A percentile compares a stretch with the other conserved stretches of the same genome.
These are phyloP conservation scores for Cryptosporidium muris DNA, from an alignment of 169 alveolate species.

Conservation along the genomic window DNA sequence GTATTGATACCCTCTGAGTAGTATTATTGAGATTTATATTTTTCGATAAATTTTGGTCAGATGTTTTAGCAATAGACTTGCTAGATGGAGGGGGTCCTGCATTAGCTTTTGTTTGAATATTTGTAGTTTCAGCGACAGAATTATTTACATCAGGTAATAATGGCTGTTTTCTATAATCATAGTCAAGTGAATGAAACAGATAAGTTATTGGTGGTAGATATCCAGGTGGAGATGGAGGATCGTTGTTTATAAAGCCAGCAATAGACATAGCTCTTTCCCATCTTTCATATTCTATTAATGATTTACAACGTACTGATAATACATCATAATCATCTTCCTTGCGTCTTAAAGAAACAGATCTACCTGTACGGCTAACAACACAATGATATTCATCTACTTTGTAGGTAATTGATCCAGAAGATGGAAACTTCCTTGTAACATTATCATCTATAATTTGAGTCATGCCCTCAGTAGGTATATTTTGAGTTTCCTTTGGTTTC, in stretches of 20 bases:
- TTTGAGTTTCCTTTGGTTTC: constrained; percentile 15
- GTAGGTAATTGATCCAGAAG: constrained; percentile 56
- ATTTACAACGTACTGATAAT: constrained; percentile 69
- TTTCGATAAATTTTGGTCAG: constrained; percentile 2
- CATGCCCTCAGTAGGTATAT: constrained; percentile 8
- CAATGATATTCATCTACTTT: constrained; percentile 31
- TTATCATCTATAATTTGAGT: constrained; percentile 25
- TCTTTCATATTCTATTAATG: constrained; percentile 55
- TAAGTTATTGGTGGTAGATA: constrained; percentile 65
- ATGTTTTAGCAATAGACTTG: not conserved
- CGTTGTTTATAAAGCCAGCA: constrained; percentile 64
- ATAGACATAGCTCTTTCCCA: constrained; percentile 71
- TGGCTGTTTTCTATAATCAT: constrained; percentile 71
- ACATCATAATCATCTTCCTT: constrained; percentile 67
- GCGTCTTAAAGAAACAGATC: constrained; percentile 61
- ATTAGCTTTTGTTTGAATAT: not conserved
- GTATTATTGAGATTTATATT: not conserved
- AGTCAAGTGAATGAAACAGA: constrained; percentile 63
- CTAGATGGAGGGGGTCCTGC: constrained; percentile 11
- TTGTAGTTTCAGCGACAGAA: not conserved
- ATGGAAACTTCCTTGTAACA: constrained; percentile 32
- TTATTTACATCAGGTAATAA: constrained; percentile 19
- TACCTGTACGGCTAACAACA: constrained; percentile 69
- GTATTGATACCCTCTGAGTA: not conserved
- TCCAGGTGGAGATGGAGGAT: not conserved